phyloP scores from a whole-genome alignment of 1,139 yeast species.

The Geotrichum reessii region DNA sequence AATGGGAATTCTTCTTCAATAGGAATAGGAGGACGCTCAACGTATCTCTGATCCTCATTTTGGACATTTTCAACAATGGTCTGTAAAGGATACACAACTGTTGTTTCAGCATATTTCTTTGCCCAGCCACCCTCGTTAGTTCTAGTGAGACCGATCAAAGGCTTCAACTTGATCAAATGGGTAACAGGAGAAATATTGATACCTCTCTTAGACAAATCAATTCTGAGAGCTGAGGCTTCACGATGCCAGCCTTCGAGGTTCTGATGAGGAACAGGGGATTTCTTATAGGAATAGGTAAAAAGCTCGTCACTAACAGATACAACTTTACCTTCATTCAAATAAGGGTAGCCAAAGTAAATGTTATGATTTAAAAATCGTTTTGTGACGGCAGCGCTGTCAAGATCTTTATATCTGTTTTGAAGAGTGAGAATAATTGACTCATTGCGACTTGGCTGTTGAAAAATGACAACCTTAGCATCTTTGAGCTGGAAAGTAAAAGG shows the following conservation, averaged over 20 bases:
- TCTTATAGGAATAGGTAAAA: constrained; percentile 43
- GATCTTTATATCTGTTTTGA: constrained; percentile 49
- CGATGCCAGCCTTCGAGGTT: constrained; percentile 30
- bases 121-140: constrained; percentile 67
- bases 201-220: constrained; percentile 51
- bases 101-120: constrained; percentile 41
- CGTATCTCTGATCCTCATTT: constrained; percentile 68
- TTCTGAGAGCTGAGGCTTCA: constrained; percentile 31
- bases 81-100: constrained; percentile 58
- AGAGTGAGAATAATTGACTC: constrained; percentile 71
- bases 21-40: constrained; percentile 70
- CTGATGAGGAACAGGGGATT: constrained; percentile 27
- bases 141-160: constrained; percentile 76
- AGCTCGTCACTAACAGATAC: constrained; percentile 56
- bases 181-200: constrained; percentile 50
- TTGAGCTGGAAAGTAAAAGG: constrained; percentile 53
- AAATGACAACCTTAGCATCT: constrained; percentile 64
- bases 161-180: constrained; percentile 60
- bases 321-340: constrained; percentile 72
- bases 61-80: constrained; percentile 69
- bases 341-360: constrained; percentile 85
- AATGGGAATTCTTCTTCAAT: constrained; percentile 77
- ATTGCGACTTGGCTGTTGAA: constrained; percentile 78
- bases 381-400: constrained; percentile 46
- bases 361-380: constrained; percentile 52